These are phyloP conservation scores for Fusarium sterilihyphosum DNA, from an alignment of 2,329 filamentous ascomycete species.

Conservation along the genomic window DNA sequence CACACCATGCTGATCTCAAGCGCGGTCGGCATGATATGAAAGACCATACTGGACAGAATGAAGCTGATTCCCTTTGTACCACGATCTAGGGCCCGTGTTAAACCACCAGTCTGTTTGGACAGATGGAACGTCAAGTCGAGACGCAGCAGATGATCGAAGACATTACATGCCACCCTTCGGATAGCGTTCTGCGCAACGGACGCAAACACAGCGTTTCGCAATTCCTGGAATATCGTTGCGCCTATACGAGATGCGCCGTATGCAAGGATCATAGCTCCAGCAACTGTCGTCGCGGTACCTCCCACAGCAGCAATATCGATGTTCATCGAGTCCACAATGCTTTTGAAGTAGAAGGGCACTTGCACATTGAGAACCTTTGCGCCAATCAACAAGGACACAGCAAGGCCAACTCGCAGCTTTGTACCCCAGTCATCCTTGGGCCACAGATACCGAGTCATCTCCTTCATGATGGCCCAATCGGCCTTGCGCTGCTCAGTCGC, in stretches of 20 bases:
- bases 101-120: constrained; percentile 90
- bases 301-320: constrained; percentile 87
- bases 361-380: constrained; percentile 97
- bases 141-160: constrained; percentile 88
- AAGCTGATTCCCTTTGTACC: constrained; percentile 99
- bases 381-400: constrained; percentile 84
- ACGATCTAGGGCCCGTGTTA: constrained; percentile 93
- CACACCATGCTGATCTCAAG: constrained; percentile 96
- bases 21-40: constrained; percentile 93
- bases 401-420: constrained; percentile 84
- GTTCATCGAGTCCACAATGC: constrained; percentile 97
- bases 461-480: constrained; percentile 98
- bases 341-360: constrained; percentile 99
- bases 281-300: constrained; percentile 89
- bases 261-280: constrained; percentile 91
- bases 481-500: constrained; percentile 92
- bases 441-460: constrained; percentile 97
- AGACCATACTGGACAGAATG: constrained; percentile 96
- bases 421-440: constrained; percentile 81
- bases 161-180: constrained; percentile 86
- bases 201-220: constrained; percentile 96
- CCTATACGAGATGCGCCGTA: constrained; percentile 91
- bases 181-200: constrained; percentile 98
- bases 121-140: constrained; percentile 95
- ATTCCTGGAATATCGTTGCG: constrained; percentile 88